A percentile compares a stretch with the other conserved stretches of the same genome.
Conservation (phyloP, 116 monocot genomes). For the Trichopus zeylanicus region DNA sequence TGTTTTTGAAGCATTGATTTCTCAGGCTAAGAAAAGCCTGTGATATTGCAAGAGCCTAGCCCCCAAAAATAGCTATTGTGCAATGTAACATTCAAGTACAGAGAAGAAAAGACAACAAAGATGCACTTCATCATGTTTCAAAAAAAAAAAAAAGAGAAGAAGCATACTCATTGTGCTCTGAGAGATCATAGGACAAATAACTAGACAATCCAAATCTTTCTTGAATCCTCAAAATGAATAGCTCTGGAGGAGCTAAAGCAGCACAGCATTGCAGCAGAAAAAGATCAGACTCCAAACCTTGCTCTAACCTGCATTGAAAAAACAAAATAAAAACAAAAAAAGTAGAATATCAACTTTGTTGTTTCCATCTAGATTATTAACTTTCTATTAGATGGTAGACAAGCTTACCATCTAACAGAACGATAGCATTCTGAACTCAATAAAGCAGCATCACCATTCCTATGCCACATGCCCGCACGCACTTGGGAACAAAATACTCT, state of each 20-base stretch:
- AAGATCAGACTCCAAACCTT: slow-evolving; percentile 76
- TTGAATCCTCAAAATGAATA: slow-evolving; percentile 69
- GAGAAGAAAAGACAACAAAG: background rate
- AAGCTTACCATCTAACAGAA: slow-evolving; percentile 49
- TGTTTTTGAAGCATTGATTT: too few species aligned
- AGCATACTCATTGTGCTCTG: slow-evolving; percentile 65
- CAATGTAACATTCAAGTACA: background rate
- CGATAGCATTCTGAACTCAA: slow-evolving; percentile 61
- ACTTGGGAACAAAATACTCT: slow-evolving; percentile 95
- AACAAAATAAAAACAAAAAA: too few species aligned
- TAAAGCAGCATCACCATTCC: slow-evolving; percentile 75
- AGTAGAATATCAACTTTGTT: background rate
- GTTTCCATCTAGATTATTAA: background rate
- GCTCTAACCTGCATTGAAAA: slow-evolving; percentile 63
- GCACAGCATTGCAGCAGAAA: slow-evolving; percentile 98
- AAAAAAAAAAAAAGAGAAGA: slow-evolving; percentile 10
- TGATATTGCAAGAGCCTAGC: too few species aligned
- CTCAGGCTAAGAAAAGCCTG: too few species aligned
- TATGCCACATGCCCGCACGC: slow-evolving; percentile 96
- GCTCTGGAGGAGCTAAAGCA: slow-evolving; percentile 88
- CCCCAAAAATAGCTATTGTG: too few species aligned
- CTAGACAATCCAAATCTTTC: slow-evolving; percentile 82
- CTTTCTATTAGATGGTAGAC: background rate
- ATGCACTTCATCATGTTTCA: background rate
- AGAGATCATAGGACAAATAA: slow-evolving; percentile 57